Percentiles rank a stretch among this genome's conserved stretches.
These are phyloP conservation scores for Rhizophora apiculata DNA, from an alignment of 345 rosid genomes.

Conservation along the genomic window DNA sequence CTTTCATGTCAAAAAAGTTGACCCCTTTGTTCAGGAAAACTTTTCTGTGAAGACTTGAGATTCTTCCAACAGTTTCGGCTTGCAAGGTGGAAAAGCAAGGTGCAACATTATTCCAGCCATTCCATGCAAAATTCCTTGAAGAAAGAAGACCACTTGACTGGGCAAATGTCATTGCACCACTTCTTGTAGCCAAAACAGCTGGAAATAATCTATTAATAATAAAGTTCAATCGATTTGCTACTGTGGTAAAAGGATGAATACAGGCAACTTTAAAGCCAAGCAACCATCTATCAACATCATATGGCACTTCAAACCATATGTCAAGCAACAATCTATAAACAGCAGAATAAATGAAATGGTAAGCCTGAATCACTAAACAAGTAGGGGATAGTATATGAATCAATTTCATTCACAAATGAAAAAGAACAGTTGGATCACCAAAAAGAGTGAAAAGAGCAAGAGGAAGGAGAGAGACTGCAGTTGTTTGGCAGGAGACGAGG, in stretches of 20 bases:
- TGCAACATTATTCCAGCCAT: constrained; percentile 43
- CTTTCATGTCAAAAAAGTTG: constrained; percentile 29
- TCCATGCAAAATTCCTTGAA: constrained; percentile 15
- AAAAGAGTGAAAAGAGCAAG: not conserved
- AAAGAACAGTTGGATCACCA: not conserved
- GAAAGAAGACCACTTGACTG: constrained; percentile 30
- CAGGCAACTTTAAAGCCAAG: not conserved
- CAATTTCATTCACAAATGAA: not conserved
- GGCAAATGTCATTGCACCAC: constrained; percentile 39
- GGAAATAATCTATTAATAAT: constrained; percentile 7
- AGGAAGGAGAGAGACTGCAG: not conserved
- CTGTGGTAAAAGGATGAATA: not conserved
- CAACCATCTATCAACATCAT: not conserved
- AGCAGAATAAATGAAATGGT: not conserved
- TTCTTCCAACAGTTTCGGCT: constrained; percentile 47
- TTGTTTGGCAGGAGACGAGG: not conserved
- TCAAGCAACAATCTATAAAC: not conserved
- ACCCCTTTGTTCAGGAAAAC: constrained; percentile 27
- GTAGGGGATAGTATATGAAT: not conserved
- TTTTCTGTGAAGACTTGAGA: constrained; percentile 37
- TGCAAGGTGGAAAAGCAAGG: constrained; percentile 40
- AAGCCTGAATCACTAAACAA: not conserved
- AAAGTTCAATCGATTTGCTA: constrained; percentile 1
- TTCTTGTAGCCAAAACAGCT: constrained; percentile 51
- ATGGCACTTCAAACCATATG: not conserved